Conservation (phyloP, 306 rosid species). For the Abrus precatorius region DNA sequence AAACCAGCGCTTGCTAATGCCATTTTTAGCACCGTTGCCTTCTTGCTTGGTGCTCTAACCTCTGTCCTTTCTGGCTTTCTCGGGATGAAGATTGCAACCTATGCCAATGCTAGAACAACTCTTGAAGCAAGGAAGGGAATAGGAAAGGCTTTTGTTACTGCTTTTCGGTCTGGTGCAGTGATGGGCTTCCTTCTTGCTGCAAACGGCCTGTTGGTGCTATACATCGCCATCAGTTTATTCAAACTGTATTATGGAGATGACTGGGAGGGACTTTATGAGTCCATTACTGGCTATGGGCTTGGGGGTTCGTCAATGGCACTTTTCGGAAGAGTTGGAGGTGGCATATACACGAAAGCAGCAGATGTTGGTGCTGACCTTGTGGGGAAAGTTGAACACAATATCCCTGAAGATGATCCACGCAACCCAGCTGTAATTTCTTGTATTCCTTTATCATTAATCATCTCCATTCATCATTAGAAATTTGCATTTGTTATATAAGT, state of each 20-base stretch:
- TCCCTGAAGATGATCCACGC: constrained; percentile 82
- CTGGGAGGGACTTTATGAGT: constrained; percentile 82
- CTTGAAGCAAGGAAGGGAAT: constrained; percentile 71
- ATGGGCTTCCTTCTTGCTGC: constrained; percentile 84
- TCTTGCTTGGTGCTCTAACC: constrained; percentile 72
- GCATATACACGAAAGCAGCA: constrained; percentile 83
- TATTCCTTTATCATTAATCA: constrained; percentile 17
- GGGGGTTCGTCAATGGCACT: constrained; percentile 88
- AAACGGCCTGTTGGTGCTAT: constrained; percentile 72
- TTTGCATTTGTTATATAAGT: neutral
- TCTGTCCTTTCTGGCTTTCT: constrained; percentile 73
- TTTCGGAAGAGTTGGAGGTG: constrained; percentile 84
- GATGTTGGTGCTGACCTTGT: constrained; percentile 90
- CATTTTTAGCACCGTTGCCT: constrained; percentile 65
- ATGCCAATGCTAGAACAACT: constrained; percentile 80
- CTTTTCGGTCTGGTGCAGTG: constrained; percentile 74
- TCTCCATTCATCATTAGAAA: neutral
- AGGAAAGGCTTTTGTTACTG: constrained; percentile 67
- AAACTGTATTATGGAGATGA: constrained; percentile 80
- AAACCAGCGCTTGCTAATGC: constrained; percentile 83
- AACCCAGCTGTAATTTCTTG: constrained; percentile 69
- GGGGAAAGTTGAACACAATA: constrained; percentile 70
- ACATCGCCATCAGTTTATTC: constrained; percentile 62
- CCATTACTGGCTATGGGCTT: constrained; percentile 79
- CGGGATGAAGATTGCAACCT: constrained; percentile 80